Base-by-base conservation (phyloP, 1,284 basidiomycete species). In the Chiua sp. region DNA sequence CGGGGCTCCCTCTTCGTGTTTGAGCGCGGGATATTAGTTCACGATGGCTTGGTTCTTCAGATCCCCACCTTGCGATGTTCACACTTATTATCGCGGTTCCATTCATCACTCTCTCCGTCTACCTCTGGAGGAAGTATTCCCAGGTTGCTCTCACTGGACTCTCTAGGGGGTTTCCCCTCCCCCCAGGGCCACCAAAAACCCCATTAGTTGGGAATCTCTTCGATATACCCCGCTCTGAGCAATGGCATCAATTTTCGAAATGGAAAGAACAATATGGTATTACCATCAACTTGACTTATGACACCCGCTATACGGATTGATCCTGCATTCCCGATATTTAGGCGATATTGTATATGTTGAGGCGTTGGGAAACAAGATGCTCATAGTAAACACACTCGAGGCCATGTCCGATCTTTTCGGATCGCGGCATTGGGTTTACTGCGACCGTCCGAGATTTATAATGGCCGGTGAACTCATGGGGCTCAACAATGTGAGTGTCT, bases 381-480 rank as follows among this genome's bases (percentile, higher is more conserved):
- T 79, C 11, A 62, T 78, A 18, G 54, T 79, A 16, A 79, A 79
- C 62, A 72, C 72, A 12, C 55, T 74, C 18, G 60, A 72, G 20
- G 64, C 68, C 7, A 68, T 75, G 18, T 62, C 64, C 8, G 78
- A 78, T 26, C 68, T 79, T 1, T 55, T 79, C 4, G 76, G 75
- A 20, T 74, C 72, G 55, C 63, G 71, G 23, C 68, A 68, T 2
- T 60, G 56, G 4, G 70, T 70, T 11, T 79, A 79, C 56, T 76
- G 77, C 4, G 68, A 76, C 53, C 66, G 78, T 15, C 77, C 78
- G 0, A 52, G 47, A 2, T 77, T 78, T 51, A 73, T 71, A 1
- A 71, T 78, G 37, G 71, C 70, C 5, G 69, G 76, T 6, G 75
- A 78, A 54, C 67, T 79, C 23, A 77, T 78, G 73, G 66, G 61